phyloP scores from a whole-genome alignment of 768 basidiomycete species.

The Terana coerulea region DNA sequence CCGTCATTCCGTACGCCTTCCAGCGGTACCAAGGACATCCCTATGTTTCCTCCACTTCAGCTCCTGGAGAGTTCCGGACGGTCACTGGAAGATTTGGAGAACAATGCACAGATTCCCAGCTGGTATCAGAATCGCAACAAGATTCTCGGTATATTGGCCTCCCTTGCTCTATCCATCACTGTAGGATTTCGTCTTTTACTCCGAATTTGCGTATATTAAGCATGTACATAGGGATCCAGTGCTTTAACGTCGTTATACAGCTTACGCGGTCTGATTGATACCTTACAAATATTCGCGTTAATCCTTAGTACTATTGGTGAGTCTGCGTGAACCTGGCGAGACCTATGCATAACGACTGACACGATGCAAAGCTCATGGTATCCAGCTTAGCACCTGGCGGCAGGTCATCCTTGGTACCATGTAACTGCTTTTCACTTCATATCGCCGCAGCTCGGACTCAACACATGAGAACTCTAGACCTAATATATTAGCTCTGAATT shows the following conservation, averaged over 20 bases:
- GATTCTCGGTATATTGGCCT: slow-evolving; percentile 45
- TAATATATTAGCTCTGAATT: slow-evolving; percentile 71
- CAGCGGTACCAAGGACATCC: slow-evolving; percentile 5
- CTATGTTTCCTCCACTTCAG: slow-evolving; percentile 66
- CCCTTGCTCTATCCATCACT: slow-evolving; percentile 48
- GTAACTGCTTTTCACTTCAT: slow-evolving; percentile 46
- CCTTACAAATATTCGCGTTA: slow-evolving; percentile 68
- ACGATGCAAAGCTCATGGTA: background rate
- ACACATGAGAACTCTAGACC: slow-evolving; percentile 41
- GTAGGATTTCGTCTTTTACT: slow-evolving; percentile 33
- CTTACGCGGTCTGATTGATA: slow-evolving; percentile 64
- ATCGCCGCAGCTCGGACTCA: background rate
- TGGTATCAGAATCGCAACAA: slow-evolving; percentile 53
- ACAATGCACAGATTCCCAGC: slow-evolving; percentile 44
- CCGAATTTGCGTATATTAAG: background rate
- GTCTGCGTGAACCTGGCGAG: slow-evolving; percentile 2
- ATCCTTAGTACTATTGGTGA: slow-evolving; percentile 64
- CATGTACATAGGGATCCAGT: slow-evolving; percentile 56
- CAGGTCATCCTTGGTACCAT: slow-evolving; percentile 64
- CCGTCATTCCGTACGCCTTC: slow-evolving; percentile 34
- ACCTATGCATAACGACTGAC: background rate
- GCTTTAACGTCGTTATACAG: slow-evolving; percentile 66
- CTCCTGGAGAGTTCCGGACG: slow-evolving; percentile 42
- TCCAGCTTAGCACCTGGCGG: slow-evolving; percentile 42
- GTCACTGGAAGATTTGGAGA: slow-evolving; percentile 57